A percentile compares a stretch with the other conserved stretches of the same genome.
Conservation (phyloP, 495 filamentous ascomycete genomes). For the Hypoxylon fuscum region DNA sequence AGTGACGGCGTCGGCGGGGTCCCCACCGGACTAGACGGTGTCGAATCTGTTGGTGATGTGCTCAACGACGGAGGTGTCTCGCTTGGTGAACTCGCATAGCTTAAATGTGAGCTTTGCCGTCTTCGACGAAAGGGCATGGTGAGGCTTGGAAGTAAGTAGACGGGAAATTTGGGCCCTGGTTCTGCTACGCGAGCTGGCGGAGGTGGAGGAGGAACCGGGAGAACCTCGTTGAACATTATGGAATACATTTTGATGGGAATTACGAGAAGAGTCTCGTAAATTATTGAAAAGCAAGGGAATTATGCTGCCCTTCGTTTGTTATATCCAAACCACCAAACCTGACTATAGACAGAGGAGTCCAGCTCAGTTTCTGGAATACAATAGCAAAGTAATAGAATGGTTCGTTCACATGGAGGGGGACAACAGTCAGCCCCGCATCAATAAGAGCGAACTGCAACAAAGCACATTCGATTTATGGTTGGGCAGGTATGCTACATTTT, state of each 20-base stretch:
- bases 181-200: slow-evolving; percentile 21
- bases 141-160: slow-evolving; percentile 60
- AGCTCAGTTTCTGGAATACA: slow-evolving; percentile 12
- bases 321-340: background rate
- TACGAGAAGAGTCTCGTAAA: background rate
- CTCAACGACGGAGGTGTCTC: slow-evolving; percentile 42
- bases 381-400: slow-evolving; percentile 7
- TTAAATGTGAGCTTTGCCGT: slow-evolving; percentile 28
- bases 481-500: slow-evolving; percentile 22
- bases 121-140: slow-evolving; percentile 54
- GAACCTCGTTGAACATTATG: slow-evolving; percentile 36
- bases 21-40: slow-evolving; percentile 27
- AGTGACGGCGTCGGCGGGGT: slow-evolving; percentile 25
- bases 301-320: background rate
- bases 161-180: slow-evolving; percentile 47
- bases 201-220: slow-evolving; percentile 27
- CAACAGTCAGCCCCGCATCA: slow-evolving; percentile 29
- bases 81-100: slow-evolving; percentile 3
- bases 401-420: slow-evolving; percentile 6
- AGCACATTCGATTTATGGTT: slow-evolving; percentile 16
- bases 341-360: slow-evolving; percentile 11
- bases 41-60: slow-evolving; percentile 45
- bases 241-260: slow-evolving; percentile 31
- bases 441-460: slow-evolving; percentile 11
- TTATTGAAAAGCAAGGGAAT: background rate